Conservation (phyloP, 768 basidiomycete species). For the Boletus subparvulus region DNA sequence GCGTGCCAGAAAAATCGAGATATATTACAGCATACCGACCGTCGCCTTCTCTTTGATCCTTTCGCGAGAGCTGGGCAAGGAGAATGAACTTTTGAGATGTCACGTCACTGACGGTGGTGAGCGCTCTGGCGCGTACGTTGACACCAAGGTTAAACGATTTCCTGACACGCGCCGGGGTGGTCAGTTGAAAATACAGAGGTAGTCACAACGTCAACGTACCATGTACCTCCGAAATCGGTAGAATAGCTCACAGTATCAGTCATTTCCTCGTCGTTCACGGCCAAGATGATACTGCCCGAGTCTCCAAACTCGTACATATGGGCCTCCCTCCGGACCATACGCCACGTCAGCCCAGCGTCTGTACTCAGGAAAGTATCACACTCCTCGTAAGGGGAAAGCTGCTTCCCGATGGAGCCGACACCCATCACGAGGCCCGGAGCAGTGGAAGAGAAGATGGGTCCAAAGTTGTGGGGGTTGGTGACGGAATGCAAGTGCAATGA, state of each 20-base stretch:
- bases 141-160: constrained; percentile 65
- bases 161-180: constrained; percentile 44
- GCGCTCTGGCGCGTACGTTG: constrained; percentile 64
- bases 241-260: constrained; percentile 75
- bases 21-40: constrained; percentile 71
- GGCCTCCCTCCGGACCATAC: constrained; percentile 68
- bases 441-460: constrained; percentile 90
- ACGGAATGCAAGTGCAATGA: constrained; percentile 93
- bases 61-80: constrained; percentile 70
- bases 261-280: constrained; percentile 81
- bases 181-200: neutral
- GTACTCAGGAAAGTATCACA: constrained; percentile 92
- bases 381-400: constrained; percentile 71
- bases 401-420: constrained; percentile 83
- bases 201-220: constrained; percentile 52
- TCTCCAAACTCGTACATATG: constrained; percentile 98
- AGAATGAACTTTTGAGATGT: constrained; percentile 96
- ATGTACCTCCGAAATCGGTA: constrained; percentile 76
- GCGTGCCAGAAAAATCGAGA: constrained; percentile 78
- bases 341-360: constrained; percentile 88
- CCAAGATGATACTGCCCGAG: constrained; percentile 73
- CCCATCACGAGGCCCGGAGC: constrained; percentile 96
- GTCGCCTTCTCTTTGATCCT: constrained; percentile 49
- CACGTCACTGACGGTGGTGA: constrained; percentile 92
- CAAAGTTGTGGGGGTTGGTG: constrained; percentile 89